phyloP scores from a whole-genome alignment of 1,284 basidiomycete species.

The Ganoderma multipileum region DNA sequence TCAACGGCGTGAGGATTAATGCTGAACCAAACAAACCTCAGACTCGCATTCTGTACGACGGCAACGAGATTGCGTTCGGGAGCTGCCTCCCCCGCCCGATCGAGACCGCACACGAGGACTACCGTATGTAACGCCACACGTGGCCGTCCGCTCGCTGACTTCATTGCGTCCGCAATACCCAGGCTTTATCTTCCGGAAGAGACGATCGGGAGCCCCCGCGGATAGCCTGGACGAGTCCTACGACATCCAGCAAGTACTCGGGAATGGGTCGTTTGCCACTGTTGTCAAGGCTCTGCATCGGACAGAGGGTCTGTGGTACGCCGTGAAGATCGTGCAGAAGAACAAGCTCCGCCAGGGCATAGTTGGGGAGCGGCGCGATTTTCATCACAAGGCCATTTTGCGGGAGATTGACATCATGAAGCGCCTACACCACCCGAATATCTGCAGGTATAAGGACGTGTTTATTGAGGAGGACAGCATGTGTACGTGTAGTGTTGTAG shows the following conservation, averaged over 20 bases:
- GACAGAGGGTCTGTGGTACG: conserved; percentile 64
- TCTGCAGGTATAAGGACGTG: conserved; percentile 82
- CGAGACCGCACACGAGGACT: conserved; percentile 58
- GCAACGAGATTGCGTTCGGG: conserved; percentile 84
- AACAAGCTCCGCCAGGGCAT: conserved; percentile 40
- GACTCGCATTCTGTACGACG: conserved; percentile 67
- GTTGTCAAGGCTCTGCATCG: conserved; percentile 74
- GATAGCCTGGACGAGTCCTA: conserved; percentile 66
- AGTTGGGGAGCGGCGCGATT: conserved; percentile 5
- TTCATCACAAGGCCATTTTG: not conserved
- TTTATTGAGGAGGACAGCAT: conserved; percentile 70
- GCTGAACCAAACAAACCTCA: conserved; percentile 53
- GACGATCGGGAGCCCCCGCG: conserved; percentile 51
- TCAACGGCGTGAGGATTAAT: conserved; percentile 73
- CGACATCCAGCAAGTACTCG: conserved; percentile 71
- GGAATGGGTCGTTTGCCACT: conserved; percentile 81
- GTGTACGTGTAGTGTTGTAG: conserved; percentile 26
- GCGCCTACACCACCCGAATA: conserved; percentile 77
- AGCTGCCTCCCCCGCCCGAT: conserved; percentile 50
- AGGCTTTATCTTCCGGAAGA: conserved; percentile 60
- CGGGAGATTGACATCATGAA: conserved; percentile 82
- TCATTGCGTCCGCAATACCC: not conserved
- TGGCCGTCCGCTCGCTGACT: not conserved
- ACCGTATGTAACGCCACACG: conserved; percentile 46
- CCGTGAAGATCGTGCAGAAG: conserved; percentile 76